Conservation (phyloP, 768 basidiomycete species). For the Thelephora aurantiotincta region DNA sequence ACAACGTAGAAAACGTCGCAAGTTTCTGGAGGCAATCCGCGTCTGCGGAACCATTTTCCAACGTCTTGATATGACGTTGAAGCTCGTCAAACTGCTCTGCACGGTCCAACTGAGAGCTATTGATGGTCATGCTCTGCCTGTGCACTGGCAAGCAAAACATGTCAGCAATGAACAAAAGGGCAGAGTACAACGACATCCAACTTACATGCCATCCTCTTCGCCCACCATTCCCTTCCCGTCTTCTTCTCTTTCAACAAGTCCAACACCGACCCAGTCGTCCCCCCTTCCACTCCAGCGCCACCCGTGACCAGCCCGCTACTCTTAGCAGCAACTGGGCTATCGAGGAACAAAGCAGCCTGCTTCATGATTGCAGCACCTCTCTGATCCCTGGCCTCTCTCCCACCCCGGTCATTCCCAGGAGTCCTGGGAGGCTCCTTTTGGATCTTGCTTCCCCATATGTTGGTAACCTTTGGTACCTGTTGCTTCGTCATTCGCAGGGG, state of each 20-base stretch:
- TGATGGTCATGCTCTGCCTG: slow-evolving; percentile 32
- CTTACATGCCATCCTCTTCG: slow-evolving; percentile 59
- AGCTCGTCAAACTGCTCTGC: slow-evolving; percentile 35
- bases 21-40: slow-evolving; percentile 48
- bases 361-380: slow-evolving; percentile 43
- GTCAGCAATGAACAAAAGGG: neutral
- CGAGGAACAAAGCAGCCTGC: slow-evolving; percentile 67
- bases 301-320: too few relatives aligned
- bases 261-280: slow-evolving; percentile 39
- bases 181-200: slow-evolving; percentile 13
- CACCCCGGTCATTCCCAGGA: slow-evolving; percentile 23
- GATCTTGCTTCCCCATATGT: slow-evolving; percentile 6
- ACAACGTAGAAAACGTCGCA: slow-evolving; percentile 45
- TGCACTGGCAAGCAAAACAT: slow-evolving; percentile 22
- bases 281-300: too few relatives aligned
- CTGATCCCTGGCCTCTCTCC: slow-evolving; percentile 13
- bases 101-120: slow-evolving; percentile 17
- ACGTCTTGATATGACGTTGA: slow-evolving; percentile 32
- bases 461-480: slow-evolving; percentile 7
- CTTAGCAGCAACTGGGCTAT: slow-evolving; percentile 54
- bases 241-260: slow-evolving; percentile 54
- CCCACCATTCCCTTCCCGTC: slow-evolving; percentile 76
- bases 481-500: too few relatives aligned
- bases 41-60: slow-evolving; percentile 40
- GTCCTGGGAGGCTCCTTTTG: slow-evolving; percentile 37